Evolutionary conservation across 495 filamentous ascomycete genomes (phyloP).

Genomic region (Monascus purpureus): DNA sequence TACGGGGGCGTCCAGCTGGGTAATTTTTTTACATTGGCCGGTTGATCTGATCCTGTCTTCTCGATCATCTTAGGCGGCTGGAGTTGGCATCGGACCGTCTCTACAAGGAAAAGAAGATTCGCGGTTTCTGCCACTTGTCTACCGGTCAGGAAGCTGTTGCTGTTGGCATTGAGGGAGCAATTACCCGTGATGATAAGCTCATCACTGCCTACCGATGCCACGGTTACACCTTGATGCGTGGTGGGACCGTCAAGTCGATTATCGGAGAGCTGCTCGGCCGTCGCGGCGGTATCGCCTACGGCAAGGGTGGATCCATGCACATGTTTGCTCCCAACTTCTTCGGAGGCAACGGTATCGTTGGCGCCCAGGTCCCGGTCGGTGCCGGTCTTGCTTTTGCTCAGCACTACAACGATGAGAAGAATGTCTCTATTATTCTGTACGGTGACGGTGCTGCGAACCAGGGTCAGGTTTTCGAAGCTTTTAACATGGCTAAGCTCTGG

Average conservation of each 20-base stretch:
- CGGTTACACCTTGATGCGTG: conserved; percentile 95
- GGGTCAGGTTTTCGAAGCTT: conserved; percentile 98
- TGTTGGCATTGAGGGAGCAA: conserved; percentile 90
- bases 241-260: conserved; percentile 79
- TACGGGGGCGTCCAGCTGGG: conserved; percentile 28
- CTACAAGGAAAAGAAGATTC: conserved; percentile 99
- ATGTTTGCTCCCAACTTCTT: conserved; percentile 99
- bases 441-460: conserved; percentile 97
- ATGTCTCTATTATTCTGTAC: conserved; percentile 79
- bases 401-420: conserved; percentile 75
- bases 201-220: conserved; percentile 99
- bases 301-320: conserved; percentile 99
- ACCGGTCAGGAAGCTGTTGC: conserved; percentile 97
- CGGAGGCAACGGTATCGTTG: conserved; percentile 97
- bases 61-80: conserved; percentile 58
- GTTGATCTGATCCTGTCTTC: conserved; percentile 1
- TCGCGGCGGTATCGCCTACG: conserved; percentile 91
- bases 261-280: conserved; percentile 94
- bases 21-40: conserved; percentile 2
- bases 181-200: conserved; percentile 78
- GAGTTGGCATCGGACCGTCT: conserved; percentile 96
- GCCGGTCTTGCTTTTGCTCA: conserved; percentile 95
- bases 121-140: conserved; percentile 97
- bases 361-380: conserved; percentile 95
- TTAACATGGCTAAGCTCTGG: conserved; percentile 99